Percentiles rank a stretch among this genome's conserved stretches.
Conservation (phyloP, 305 asterid species). For the Fraxinus paxiana region DNA sequence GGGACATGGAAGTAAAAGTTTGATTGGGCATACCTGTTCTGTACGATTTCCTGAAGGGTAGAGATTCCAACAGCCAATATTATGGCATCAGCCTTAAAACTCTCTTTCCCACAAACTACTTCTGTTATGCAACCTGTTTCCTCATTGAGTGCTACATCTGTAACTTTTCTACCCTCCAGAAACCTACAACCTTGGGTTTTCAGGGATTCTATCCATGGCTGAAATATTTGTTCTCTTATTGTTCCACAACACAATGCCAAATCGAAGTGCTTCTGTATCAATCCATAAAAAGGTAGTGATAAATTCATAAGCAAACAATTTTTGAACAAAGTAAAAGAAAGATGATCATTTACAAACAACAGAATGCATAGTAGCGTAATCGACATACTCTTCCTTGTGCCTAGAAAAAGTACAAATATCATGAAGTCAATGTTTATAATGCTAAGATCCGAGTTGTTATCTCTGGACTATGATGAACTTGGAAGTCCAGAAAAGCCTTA, state of each 20-base stretch:
- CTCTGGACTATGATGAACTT: background rate
- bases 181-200: constrained; percentile 51
- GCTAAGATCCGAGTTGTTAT: background rate
- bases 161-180: constrained; percentile 51
- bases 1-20: background rate
- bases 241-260: constrained; percentile 50
- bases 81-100: constrained; percentile 47
- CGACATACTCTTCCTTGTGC: background rate
- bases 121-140: constrained; percentile 44
- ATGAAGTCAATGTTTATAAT: background rate
- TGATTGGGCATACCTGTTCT: constrained; percentile 33
- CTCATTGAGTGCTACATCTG: constrained; percentile 41
- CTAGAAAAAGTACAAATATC: background rate
- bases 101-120: constrained; percentile 57
- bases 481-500: background rate
- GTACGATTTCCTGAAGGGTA: constrained; percentile 50
- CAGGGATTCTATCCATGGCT: constrained; percentile 50
- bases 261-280: constrained; percentile 45
- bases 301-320: background rate
- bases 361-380: background rate
- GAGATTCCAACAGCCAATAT: constrained; percentile 60
- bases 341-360: background rate
- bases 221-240: constrained; percentile 44
- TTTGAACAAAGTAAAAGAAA: background rate
- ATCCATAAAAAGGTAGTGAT: background rate